Evolutionary conservation across 1,139 yeast genomes (phyloP).

Genomic region (Blastobotrys petasosporus): DNA sequence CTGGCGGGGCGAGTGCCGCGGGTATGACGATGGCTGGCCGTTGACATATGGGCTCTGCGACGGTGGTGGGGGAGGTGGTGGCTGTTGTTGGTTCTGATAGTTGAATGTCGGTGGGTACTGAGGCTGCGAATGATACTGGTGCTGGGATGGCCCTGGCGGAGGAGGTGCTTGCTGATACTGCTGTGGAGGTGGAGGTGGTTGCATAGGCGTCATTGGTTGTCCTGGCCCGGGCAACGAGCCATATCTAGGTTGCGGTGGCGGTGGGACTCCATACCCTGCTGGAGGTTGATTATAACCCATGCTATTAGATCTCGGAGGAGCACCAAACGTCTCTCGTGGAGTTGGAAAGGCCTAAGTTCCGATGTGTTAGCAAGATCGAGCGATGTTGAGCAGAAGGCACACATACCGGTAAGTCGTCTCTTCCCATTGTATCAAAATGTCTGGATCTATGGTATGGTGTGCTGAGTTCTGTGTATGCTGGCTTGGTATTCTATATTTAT

Average conservation of each 20-base stretch:
- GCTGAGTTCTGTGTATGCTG: too few relatives aligned
- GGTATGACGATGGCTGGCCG: conserved; percentile 5
- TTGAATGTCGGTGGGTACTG: conserved; percentile 8
- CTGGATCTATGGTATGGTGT: too few relatives aligned
- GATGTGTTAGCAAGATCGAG: neutral
- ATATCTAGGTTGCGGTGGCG: conserved; percentile 14
- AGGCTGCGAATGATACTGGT: neutral
- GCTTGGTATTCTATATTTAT: too few relatives aligned
- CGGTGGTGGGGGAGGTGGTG: conserved; percentile 10
- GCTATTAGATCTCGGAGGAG: conserved; percentile 4
- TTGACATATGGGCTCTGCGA: conserved; percentile 5
- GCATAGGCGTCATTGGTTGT: neutral
- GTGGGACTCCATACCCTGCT: conserved; percentile 10
- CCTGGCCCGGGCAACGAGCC: conserved; percentile 4
- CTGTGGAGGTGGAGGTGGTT: conserved; percentile 5
- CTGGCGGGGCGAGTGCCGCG: neutral
- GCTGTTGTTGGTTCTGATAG: conserved; percentile 4
- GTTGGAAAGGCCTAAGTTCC: conserved; percentile 22
- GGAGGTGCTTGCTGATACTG: conserved; percentile 8
- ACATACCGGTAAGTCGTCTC: conserved; percentile 27
- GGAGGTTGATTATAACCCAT: conserved; percentile 5
- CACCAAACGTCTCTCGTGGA: conserved; percentile 25
- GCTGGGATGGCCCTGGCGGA: conserved; percentile 2
- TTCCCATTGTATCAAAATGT: conserved; percentile 18
- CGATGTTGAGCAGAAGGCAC: neutral